These are phyloP conservation scores for Gloeostereum incarnatum DNA, from an alignment of 768 basidiomycete genomes.

Conservation along the genomic window DNA sequence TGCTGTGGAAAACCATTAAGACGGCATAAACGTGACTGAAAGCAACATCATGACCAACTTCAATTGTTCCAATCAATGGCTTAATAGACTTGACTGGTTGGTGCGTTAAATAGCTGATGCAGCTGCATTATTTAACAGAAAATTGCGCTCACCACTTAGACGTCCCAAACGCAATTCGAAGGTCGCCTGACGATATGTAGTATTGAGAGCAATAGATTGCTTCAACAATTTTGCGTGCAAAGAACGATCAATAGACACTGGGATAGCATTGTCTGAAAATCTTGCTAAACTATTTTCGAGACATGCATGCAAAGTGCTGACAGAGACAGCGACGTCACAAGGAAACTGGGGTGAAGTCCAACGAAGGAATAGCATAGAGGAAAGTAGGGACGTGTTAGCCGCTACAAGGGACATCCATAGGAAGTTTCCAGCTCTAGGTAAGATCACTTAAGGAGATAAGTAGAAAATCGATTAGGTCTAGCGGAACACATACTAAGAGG, in stretches of 20 bases:
- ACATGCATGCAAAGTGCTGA: conserved; percentile 23
- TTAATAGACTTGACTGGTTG: conserved; percentile 28
- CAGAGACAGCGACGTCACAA: conserved; percentile 23
- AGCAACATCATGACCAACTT: too few relatives aligned
- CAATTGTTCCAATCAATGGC: conserved; percentile 31
- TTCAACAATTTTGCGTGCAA: conserved; percentile 19
- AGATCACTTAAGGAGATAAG: conserved; percentile 10
- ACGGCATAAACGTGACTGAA: neutral
- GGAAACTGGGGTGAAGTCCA: conserved; percentile 36
- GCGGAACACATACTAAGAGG: neutral
- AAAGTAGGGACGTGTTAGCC: conserved; percentile 24
- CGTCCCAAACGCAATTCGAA: conserved; percentile 37
- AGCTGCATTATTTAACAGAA: neutral
- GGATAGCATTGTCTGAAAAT: conserved; percentile 9
- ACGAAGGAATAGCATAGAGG: conserved; percentile 25
- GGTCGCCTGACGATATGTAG: conserved; percentile 31
- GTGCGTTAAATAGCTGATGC: conserved; percentile 6
- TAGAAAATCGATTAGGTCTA: neutral
- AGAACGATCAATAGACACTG: conserved; percentile 10
- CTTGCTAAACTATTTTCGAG: conserved; percentile 20
- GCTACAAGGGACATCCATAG: conserved; percentile 31
- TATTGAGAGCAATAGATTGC: conserved; percentile 27
- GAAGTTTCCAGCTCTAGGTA: conserved; percentile 21
- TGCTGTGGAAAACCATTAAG: conserved; percentile 14
- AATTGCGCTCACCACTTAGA: conserved; percentile 23